Conservation (phyloP, 352 stramenopile species). For the Phytophthora vignae region DNA sequence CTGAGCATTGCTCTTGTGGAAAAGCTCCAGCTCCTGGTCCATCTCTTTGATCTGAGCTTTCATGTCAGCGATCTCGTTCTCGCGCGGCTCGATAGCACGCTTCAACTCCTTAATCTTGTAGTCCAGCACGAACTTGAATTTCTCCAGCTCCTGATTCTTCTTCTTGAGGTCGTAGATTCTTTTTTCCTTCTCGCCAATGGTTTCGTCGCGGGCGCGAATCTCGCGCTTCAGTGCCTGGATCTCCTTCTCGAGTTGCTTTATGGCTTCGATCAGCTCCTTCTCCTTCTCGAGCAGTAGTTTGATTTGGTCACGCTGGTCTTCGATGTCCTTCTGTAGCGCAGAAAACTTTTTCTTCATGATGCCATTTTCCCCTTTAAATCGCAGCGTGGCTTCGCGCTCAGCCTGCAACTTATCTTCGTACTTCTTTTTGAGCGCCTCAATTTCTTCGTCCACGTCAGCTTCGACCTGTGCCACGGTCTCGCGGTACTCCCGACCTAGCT, state of each 20-base stretch:
- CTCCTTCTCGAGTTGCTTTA: constrained; percentile 91
- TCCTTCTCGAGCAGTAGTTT: constrained; percentile 89
- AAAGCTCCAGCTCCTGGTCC: constrained; percentile 95
- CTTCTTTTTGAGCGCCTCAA: constrained; percentile 86
- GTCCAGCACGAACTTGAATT: constrained; percentile 97
- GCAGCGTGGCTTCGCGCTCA: constrained; percentile 88
- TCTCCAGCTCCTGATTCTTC: constrained; percentile 97
- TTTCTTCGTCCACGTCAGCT: constrained; percentile 88
- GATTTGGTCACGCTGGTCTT: constrained; percentile 93
- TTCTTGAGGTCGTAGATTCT: constrained; percentile 96
- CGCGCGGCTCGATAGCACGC: constrained; percentile 93
- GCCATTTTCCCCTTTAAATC: constrained; percentile 94
- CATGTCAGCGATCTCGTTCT: constrained; percentile 96
- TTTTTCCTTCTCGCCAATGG: constrained; percentile 95
- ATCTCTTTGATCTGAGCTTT: constrained; percentile 96
- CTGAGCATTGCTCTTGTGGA: constrained; percentile 94
- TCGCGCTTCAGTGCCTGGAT: constrained; percentile 95
- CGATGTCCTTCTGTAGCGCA: constrained; percentile 91
- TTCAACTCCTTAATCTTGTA: constrained; percentile 98
- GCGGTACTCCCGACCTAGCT: constrained; percentile 78
- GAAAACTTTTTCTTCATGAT: constrained; percentile 96
- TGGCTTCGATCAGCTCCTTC: constrained; percentile 86
- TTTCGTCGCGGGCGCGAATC: constrained; percentile 94
- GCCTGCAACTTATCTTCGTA: constrained; percentile 90
- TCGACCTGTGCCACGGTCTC: constrained; percentile 84